phyloP scores from a whole-genome alignment of 2,329 filamentous ascomycete genomes.

The Ophiocordyceps camponoti-saundersi region DNA sequence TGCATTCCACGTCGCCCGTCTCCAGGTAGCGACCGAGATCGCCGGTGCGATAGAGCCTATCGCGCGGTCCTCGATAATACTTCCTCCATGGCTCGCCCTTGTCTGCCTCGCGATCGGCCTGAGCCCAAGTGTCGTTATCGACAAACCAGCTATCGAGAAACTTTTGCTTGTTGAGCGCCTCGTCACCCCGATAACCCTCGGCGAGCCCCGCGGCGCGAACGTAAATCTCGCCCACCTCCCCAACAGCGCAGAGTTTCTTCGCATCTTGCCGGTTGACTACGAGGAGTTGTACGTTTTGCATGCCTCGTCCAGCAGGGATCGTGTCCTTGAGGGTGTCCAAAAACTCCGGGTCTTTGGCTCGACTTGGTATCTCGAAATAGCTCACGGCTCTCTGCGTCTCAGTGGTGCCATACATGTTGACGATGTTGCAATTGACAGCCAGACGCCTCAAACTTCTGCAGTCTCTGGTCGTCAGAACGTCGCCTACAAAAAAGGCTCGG shows the following conservation, averaged over 20 bases:
- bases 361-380: constrained; percentile 62
- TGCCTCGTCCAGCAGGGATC: constrained; percentile 71
- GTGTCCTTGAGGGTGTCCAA: constrained; percentile 41
- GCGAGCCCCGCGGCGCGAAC: constrained; percentile 70
- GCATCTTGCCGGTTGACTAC: constrained; percentile 56
- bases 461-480: constrained; percentile 73
- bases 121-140: constrained; percentile 50
- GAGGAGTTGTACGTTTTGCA: constrained; percentile 76
- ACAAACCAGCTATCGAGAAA: constrained; percentile 81
- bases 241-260: constrained; percentile 56
- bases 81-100: constrained; percentile 57
- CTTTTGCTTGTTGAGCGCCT: constrained; percentile 49
- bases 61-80: constrained; percentile 65
- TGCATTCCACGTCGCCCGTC: constrained; percentile 55
- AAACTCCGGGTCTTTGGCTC: constrained; percentile 37
- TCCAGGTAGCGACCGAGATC: constrained; percentile 66
- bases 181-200: constrained; percentile 55
- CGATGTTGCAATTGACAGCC: constrained; percentile 56
- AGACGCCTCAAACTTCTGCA: constrained; percentile 61
- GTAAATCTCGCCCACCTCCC: constrained; percentile 73
- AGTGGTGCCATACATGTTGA: constrained; percentile 81
- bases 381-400: constrained; percentile 70
- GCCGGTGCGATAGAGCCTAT: constrained; percentile 74
- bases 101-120: constrained; percentile 39
- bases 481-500: constrained; percentile 79